Evolutionary conservation across 2,329 filamentous ascomycete genomes (phyloP), one percentile per base, ranked within the genome.

Genomic region (Colletotrichum echinochloae): DNA sequence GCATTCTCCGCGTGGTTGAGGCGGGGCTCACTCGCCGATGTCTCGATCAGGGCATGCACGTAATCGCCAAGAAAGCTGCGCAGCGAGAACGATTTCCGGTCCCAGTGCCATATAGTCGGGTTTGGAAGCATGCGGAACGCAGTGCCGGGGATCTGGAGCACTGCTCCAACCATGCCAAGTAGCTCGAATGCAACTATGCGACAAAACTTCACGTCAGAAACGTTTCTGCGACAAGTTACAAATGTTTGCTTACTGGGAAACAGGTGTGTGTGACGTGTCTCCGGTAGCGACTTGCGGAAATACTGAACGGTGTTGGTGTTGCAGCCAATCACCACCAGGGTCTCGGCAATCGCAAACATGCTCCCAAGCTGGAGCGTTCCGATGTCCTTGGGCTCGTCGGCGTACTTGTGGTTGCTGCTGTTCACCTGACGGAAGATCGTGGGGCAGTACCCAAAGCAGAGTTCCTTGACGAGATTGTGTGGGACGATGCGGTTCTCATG

Each of bases 71-170:
- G 74, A 0, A 87, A 75, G 49, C 80, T 82, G 23, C 78, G 75
- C 2, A 87, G 73, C 46, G 81, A 83, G 30, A 87, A 82, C 1
- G 83, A 82, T 52, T 82, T 81, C 63, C 82, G 85, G 65, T 88
- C 83, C 87, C 86, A 89, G 26, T 77, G 78, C 65, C 86, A 85
- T 1, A 82, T 80, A 0, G 87, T 89, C 0, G 82, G 83, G 65
- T 84, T 84, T 0, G 82, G 83, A 1, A 84, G 75, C 77, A 82
- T 80, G 35, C 79, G 78, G 66, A 83, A 84, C 28, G 75, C 78
- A 5, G 78, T 80, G 4, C 79, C 77, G 1, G 77, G 77, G 0
- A 83, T 75, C 2, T 82, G 79, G 20, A 82, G 63, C 1, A 78
- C 76, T 7, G 77, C 74, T 1, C 78, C 80, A 2, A 83, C 72